phyloP scores from a whole-genome alignment of 2,329 filamentous ascomycete species.

The Clonostachys solani region DNA sequence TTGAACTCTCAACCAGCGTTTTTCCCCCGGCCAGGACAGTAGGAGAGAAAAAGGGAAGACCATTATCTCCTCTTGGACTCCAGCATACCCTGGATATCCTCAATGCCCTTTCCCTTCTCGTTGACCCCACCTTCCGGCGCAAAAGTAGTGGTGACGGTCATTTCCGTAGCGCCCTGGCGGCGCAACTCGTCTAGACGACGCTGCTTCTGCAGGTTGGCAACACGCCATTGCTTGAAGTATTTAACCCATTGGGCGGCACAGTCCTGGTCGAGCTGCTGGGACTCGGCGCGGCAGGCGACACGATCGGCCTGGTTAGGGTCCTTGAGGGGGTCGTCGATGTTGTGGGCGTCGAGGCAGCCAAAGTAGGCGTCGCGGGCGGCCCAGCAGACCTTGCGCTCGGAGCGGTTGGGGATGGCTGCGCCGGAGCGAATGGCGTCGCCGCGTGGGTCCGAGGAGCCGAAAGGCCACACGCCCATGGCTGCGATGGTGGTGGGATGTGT shows the following conservation, averaged over 20 bases:
- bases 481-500: not conserved
- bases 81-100: slow-evolving; percentile 32
- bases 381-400: slow-evolving; percentile 82
- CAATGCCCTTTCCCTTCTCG: slow-evolving; percentile 20
- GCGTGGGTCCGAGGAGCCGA: slow-evolving; percentile 37
- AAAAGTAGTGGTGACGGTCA: slow-evolving; percentile 37
- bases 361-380: slow-evolving; percentile 86
- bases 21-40: too few species aligned
- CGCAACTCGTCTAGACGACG: slow-evolving; percentile 72
- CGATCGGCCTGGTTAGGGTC: slow-evolving; percentile 28
- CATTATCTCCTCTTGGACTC: slow-evolving; percentile 24
- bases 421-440: slow-evolving; percentile 51
- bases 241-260: slow-evolving; percentile 93
- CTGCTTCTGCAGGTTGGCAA: slow-evolving; percentile 86
- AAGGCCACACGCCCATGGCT: slow-evolving; percentile 29
- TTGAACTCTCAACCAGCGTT: too few species aligned
- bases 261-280: slow-evolving; percentile 68
- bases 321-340: slow-evolving; percentile 66
- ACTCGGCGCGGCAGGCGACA: slow-evolving; percentile 33
- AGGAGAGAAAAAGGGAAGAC: slow-evolving; percentile 1
- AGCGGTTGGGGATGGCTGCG: slow-evolving; percentile 75
- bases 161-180: slow-evolving; percentile 64
- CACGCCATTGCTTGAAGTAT: slow-evolving; percentile 96
- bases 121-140: slow-evolving; percentile 22
- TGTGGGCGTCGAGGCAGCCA: slow-evolving; percentile 75